Evolutionary conservation across 1,284 basidiomycete species (phyloP).

Genomic region (Ceratobasidium papillatum): DNA sequence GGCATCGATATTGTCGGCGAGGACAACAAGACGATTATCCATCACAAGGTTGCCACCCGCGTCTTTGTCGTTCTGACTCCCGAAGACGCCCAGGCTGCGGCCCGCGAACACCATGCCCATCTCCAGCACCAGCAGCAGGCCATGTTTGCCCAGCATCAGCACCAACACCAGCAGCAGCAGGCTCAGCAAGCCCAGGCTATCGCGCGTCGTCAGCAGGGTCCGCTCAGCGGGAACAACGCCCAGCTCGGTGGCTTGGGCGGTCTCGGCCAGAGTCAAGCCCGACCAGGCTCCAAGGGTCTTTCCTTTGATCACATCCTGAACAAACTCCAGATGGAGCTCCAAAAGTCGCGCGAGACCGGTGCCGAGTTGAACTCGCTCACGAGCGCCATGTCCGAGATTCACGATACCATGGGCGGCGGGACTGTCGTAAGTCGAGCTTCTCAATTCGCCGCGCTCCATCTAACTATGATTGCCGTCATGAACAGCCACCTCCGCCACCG

Average conservation of each 20-base stretch:
- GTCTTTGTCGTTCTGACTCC: constrained; percentile 54
- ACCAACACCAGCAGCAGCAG: constrained; percentile 41
- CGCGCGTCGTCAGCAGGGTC: constrained; percentile 45
- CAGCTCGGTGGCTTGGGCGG: constrained; percentile 72
- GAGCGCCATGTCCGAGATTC: constrained; percentile 88
- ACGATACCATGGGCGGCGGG: constrained; percentile 86
- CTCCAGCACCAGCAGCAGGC: constrained; percentile 46
- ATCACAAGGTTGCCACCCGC: constrained; percentile 97
- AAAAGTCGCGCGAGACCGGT: constrained; percentile 95
- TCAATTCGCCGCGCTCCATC: neutral
- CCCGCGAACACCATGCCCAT: constrained; percentile 45
- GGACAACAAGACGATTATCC: constrained; percentile 97
- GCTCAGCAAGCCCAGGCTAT: constrained; percentile 41
- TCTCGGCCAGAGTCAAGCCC: constrained; percentile 72
- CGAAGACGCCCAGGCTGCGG: constrained; percentile 47
- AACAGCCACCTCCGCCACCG: constrained; percentile 48
- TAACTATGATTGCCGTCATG: neutral
- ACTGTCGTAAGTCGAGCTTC: constrained; percentile 64
- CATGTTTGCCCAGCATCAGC: constrained; percentile 35
- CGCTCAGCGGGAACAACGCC: constrained; percentile 60
- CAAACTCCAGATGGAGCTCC: constrained; percentile 85
- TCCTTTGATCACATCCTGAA: constrained; percentile 85
- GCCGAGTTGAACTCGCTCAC: constrained; percentile 84
- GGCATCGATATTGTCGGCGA: constrained; percentile 99
- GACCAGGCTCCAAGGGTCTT: constrained; percentile 76